Evolutionary conservation across 2,329 filamentous ascomycete genomes (phyloP).

Genomic region (Trichophaea hybrida): DNA sequence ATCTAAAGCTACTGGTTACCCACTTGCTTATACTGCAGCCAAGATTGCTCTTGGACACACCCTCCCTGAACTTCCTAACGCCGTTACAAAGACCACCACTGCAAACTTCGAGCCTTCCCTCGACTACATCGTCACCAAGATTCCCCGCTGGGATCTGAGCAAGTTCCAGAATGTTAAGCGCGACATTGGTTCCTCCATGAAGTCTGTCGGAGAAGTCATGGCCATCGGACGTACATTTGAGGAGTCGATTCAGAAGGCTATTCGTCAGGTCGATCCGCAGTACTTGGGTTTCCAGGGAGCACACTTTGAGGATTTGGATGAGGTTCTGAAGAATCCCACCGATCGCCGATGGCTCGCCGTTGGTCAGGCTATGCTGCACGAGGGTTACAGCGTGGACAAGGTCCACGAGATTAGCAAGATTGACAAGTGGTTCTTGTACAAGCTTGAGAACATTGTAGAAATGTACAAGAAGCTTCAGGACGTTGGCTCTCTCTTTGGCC

Average conservation of each 20-base stretch:
- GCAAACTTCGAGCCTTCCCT: slow-evolving; percentile 97
- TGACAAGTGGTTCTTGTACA: slow-evolving; percentile 98
- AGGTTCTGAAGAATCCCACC: slow-evolving; percentile 78
- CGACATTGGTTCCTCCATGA: slow-evolving; percentile 96
- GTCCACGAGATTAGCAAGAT: slow-evolving; percentile 94
- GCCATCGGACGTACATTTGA: slow-evolving; percentile 97
- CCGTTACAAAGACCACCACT: slow-evolving; percentile 95
- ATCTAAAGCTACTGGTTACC: slow-evolving; percentile 96
- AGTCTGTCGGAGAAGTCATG: slow-evolving; percentile 98
- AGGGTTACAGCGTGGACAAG: slow-evolving; percentile 83
- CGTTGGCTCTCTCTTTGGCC: slow-evolving; percentile 62
- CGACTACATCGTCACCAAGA: slow-evolving; percentile 97
- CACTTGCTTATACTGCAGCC: slow-evolving; percentile 88
- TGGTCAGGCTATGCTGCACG: slow-evolving; percentile 93
- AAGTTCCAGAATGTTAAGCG: slow-evolving; percentile 99
- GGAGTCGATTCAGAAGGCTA: slow-evolving; percentile 97
- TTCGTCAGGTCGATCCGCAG: slow-evolving; percentile 85
- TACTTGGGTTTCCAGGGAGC: slow-evolving; percentile 91
- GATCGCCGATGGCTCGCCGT: slow-evolving; percentile 96
- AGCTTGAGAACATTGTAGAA: slow-evolving; percentile 93
- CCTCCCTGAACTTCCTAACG: slow-evolving; percentile 88
- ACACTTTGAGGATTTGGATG: slow-evolving; percentile 84
- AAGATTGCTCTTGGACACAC: slow-evolving; percentile 96
- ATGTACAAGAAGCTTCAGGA: slow-evolving; percentile 74
- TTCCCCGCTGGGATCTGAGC: slow-evolving; percentile 92